Evolutionary conservation across 768 basidiomycete genomes (phyloP), one percentile per base, ranked within the genome.

Genomic region (Leucosporidium creatinivorum): DNA sequence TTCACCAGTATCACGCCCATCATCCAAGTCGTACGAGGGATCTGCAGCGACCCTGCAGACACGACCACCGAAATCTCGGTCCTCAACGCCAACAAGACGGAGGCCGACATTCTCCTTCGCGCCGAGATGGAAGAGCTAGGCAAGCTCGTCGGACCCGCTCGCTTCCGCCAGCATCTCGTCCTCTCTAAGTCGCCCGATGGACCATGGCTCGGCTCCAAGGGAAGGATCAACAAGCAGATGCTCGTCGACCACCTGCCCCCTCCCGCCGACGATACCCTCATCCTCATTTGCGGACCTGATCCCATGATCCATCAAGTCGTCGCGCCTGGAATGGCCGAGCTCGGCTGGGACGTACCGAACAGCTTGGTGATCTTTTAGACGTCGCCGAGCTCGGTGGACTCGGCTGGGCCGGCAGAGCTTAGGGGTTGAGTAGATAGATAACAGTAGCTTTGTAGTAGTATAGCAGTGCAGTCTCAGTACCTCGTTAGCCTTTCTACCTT

Each of bases 1-100:
- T 81, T n/a, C n/a, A n/a, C n/a, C 33, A 33, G 82, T 28, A 82
- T 86, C 60, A 85, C 85, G 0, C 85, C 85, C 0, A 84, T 86
- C 55, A 75, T 85, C 0, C 84, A 85, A 74, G 81, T 85, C 26
- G 76, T 85, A 1, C 81, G 83, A 1, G 79, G 79, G 57, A 77
- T 85, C 55, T 75, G 84, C 54, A 75, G 73, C 26, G 83, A 85
- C 64, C 25, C 59, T 1, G 58, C 65, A 19, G 80, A 82, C 63
- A 72, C 70, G 1, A 73, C 78, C 36, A 81, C 81, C 1, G 78
- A 78, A 10, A 76, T 84, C 17, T 85, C 80, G 80, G 61, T 85
- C 23, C 70, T 86, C 49, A 79, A 82, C 66, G 78, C 81, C 36
- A 85, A 86, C 74, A 79, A 79, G 36, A 79, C 78, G 21, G 77